These are phyloP conservation scores for Stropharia rugosoannulata DNA, from an alignment of 768 basidiomycete species.

Conservation along the genomic window DNA sequence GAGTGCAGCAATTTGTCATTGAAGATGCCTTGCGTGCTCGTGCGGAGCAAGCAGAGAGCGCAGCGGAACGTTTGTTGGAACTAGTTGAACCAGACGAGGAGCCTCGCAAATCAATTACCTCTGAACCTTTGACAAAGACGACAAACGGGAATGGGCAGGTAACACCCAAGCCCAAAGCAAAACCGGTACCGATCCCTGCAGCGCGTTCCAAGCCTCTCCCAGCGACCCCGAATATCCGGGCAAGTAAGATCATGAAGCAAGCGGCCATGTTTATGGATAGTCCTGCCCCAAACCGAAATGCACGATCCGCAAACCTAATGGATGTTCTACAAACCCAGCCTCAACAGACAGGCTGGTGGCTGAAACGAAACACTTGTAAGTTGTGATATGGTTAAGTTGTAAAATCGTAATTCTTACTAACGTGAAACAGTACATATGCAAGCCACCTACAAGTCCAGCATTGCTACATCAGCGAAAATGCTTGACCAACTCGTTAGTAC, in stretches of 20 bases:
- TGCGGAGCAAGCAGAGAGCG: slow-evolving; percentile 92
- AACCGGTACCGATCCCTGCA: slow-evolving; percentile 34
- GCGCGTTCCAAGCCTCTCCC: slow-evolving; percentile 38
- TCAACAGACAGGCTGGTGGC: slow-evolving; percentile 83
- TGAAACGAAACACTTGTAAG: slow-evolving; percentile 71
- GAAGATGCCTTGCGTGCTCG: slow-evolving; percentile 86
- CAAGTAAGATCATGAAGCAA: slow-evolving; percentile 61
- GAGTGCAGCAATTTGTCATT: slow-evolving; percentile 48
- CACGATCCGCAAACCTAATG: slow-evolving; percentile 55
- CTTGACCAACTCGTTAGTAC: slow-evolving; percentile 52
- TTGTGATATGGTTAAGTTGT: slow-evolving; percentile 14
- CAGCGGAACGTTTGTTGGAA: slow-evolving; percentile 85
- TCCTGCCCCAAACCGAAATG: slow-evolving; percentile 65
- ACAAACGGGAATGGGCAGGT: slow-evolving; percentile 32
- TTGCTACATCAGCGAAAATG: slow-evolving; percentile 39
- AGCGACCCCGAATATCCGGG: slow-evolving; percentile 64
- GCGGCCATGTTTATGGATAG: slow-evolving; percentile 83
- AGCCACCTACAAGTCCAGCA: slow-evolving; percentile 39
- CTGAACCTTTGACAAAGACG: slow-evolving; percentile 50
- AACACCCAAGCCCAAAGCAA: slow-evolving; percentile 40
- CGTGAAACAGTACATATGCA: slow-evolving; percentile 44
- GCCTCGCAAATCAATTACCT: slow-evolving; percentile 50
- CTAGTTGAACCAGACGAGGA: slow-evolving; percentile 80
- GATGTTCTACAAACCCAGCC: slow-evolving; percentile 67
- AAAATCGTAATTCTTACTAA: slow-evolving; percentile 13